Evolutionary conservation across 805 yeast genomes (phyloP).

Genomic region (Tetrapisispora arboricola): DNA sequence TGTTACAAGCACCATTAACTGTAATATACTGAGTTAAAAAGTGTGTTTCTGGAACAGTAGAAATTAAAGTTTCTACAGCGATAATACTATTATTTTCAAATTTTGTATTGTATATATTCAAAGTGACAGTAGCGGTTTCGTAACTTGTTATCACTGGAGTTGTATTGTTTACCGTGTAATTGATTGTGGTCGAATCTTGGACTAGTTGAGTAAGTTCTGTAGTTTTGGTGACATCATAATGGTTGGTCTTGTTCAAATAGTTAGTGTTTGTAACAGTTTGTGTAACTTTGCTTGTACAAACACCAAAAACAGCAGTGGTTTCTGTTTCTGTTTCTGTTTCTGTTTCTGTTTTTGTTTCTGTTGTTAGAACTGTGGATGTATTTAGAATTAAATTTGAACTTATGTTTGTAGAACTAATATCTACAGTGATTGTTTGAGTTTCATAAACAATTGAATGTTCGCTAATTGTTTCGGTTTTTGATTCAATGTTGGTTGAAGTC

Average conservation of each 20-base stretch:
- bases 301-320: conserved; percentile 1
- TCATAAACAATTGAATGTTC: background rate
- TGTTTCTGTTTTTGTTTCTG: background rate
- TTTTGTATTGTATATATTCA: background rate
- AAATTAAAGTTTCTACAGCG: background rate
- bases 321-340: conserved; percentile 2
- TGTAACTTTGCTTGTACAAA: background rate
- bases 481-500: background rate
- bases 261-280: background rate
- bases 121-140: background rate
- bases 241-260: background rate
- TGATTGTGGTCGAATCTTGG: background rate
- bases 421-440: background rate
- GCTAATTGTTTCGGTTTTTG: background rate
- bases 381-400: background rate
- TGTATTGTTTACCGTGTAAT: background rate
- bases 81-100: background rate
- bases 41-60: background rate
- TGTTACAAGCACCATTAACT: background rate
- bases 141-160: background rate
- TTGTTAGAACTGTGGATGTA: background rate
- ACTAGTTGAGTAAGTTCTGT: background rate
- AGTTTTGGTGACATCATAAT: background rate
- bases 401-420: background rate
- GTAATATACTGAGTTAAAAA: background rate